A percentile compares a stretch with the other conserved stretches of the same genome.
Conservation (phyloP, 768 basidiomycete species). For the Mycena alexandri region DNA sequence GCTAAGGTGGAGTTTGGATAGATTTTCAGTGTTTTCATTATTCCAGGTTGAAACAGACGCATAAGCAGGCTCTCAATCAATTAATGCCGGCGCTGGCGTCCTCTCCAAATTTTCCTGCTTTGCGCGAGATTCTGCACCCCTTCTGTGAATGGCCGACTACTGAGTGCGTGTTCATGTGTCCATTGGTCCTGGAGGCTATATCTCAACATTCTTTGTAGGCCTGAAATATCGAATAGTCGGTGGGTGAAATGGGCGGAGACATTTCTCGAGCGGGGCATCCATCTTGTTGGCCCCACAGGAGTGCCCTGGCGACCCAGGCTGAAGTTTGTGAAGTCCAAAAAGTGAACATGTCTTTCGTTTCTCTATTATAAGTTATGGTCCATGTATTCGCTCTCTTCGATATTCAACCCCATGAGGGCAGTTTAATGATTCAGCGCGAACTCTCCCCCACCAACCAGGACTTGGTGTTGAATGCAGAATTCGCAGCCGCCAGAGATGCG, state of each 20-base stretch:
- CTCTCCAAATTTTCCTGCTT: constrained; percentile 4
- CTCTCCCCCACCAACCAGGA: no score
- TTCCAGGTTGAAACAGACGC: neutral
- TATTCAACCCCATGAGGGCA: no score
- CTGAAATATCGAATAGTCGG: constrained; percentile 7
- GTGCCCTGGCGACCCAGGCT: constrained; percentile 15
- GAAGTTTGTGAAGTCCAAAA: constrained; percentile 5
- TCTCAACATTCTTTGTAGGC: neutral
- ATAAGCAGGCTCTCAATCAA: neutral
- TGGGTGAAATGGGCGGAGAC: constrained; percentile 17
- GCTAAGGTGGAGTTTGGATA: no score
- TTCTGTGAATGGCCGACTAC: constrained; percentile 8
- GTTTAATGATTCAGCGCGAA: no score
- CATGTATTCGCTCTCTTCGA: no score
- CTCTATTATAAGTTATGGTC: neutral
- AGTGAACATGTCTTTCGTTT: neutral
- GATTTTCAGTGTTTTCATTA: neutral
- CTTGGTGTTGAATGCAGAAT: no score
- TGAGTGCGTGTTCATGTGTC: constrained; percentile 2
- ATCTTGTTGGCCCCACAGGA: neutral
- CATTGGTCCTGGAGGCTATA: no score
- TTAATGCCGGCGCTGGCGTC: neutral
- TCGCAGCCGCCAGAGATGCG: no score
- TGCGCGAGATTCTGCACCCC: constrained; percentile 19
- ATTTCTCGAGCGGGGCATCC: constrained; percentile 6